Percentiles rank a stretch among this genome's conserved stretches.
Conservation (phyloP, 164 flowering plant genomes). For the Piper longum region DNA sequence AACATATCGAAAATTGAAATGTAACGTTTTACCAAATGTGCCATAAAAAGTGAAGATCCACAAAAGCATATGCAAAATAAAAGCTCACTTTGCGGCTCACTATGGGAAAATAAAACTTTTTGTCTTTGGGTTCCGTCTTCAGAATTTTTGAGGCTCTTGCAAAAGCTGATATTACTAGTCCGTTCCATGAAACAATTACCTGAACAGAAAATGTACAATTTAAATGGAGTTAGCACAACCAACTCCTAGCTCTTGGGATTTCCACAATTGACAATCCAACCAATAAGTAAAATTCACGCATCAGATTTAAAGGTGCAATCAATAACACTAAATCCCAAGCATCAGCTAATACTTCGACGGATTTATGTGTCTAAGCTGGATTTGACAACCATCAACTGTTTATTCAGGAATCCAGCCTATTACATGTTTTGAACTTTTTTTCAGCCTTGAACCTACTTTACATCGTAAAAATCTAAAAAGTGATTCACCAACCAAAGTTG, state of each 20-base stretch:
- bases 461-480: no score
- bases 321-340: no score
- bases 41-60: background rate
- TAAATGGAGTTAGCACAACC: background rate
- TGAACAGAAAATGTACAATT: constrained; percentile 12
- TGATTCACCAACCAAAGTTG: no score
- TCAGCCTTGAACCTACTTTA: no score
- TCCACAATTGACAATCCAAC: background rate
- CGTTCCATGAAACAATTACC: constrained; percentile 98
- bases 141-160: constrained; percentile 88
- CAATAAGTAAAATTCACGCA: no score
- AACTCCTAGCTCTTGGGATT: background rate
- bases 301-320: no score
- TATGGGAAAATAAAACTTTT: constrained; percentile 57
- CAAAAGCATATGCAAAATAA: background rate
- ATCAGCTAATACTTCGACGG: no score
- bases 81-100: constrained; percentile 50
- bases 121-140: constrained; percentile 37
- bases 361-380: no score
- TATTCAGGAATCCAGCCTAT: no score
- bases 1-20: no score
- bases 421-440: no score
- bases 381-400: no score
- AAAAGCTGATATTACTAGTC: constrained; percentile 77
- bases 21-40: background rate